Conservation (phyloP, 1,284 basidiomycete species). For the Ceratobasidium papillatum region DNA sequence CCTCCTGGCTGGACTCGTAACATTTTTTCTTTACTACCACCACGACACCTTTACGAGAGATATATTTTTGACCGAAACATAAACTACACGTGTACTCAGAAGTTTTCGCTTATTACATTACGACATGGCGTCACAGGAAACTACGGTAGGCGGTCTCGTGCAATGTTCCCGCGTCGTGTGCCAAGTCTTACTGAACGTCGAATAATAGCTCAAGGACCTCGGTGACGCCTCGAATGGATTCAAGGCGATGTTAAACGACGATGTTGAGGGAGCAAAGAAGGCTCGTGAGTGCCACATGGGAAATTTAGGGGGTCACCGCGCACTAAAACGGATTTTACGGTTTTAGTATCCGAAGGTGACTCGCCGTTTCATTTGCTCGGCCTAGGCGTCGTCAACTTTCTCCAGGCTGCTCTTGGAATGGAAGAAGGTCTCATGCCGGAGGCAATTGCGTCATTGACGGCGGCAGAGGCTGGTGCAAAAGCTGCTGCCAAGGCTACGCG, state of each 20-base stretch:
- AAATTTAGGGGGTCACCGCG: background rate
- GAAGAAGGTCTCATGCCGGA: constrained; percentile 68
- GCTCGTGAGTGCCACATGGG: constrained; percentile 50
- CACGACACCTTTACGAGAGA: constrained; percentile 17
- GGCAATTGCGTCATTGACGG: constrained; percentile 62
- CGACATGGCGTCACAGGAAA: constrained; percentile 31
- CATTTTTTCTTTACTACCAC: constrained; percentile 25
- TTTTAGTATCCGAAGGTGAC: constrained; percentile 55
- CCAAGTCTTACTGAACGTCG: background rate
- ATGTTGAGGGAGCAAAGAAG: constrained; percentile 62
- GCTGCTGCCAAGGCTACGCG: constrained; percentile 63
- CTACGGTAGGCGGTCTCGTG: constrained; percentile 39
- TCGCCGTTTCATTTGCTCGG: constrained; percentile 77
- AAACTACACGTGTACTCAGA: background rate
- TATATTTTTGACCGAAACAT: constrained; percentile 11
- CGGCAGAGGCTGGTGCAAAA: constrained; percentile 68
- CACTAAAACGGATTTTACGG: constrained; percentile 5
- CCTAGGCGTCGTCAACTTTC: constrained; percentile 73
- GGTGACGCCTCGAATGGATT: constrained; percentile 65
- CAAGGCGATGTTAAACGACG: constrained; percentile 72
- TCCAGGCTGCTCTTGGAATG: constrained; percentile 82
- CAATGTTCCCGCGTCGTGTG: constrained; percentile 28
- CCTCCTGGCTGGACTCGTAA: background rate
- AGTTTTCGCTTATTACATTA: constrained; percentile 12
- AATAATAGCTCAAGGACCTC: constrained; percentile 40